A percentile compares a stretch with the other conserved stretches of the same genome.
Evolutionary conservation across 768 basidiomycete genomes (phyloP).

Genomic region (Suillus spraguei): DNA sequence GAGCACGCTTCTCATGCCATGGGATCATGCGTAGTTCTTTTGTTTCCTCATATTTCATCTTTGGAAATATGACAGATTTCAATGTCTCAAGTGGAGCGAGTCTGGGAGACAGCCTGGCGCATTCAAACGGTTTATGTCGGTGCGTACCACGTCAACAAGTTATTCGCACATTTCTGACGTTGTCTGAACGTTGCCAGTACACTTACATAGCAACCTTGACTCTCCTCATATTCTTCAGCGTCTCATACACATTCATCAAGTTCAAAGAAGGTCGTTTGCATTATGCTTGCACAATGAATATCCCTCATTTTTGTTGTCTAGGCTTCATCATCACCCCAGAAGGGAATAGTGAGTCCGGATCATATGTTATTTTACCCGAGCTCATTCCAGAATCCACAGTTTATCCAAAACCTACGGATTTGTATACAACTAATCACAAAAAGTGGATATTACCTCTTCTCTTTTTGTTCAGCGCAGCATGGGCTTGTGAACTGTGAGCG

Average conservation of each 20-base stretch:
- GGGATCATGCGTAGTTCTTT: conserved; percentile 52
- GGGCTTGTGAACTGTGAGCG: conserved; percentile 77
- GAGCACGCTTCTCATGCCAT: conserved; percentile 10
- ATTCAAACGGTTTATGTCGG: conserved; percentile 91
- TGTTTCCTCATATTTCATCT: conserved; percentile 70
- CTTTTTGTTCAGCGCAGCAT: conserved; percentile 70
- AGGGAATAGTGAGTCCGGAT: conserved; percentile 18
- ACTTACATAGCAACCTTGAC: conserved; percentile 77
- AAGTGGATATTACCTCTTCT: conserved; percentile 69
- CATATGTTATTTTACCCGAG: not conserved
- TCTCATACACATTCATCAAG: conserved; percentile 65
- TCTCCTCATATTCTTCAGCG: conserved; percentile 63
- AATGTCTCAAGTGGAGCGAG: conserved; percentile 69
- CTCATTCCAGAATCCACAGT: conserved; percentile 48
- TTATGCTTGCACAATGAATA: not conserved
- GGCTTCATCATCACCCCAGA: conserved; percentile 17
- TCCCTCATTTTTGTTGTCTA: not conserved
- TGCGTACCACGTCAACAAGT: conserved; percentile 37
- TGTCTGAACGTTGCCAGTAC: conserved; percentile 49
- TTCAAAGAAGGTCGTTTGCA: conserved; percentile 62
- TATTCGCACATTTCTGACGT: conserved; percentile 15
- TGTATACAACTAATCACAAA: conserved; percentile 49
- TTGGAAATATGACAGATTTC: conserved; percentile 80
- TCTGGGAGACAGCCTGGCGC: conserved; percentile 79
- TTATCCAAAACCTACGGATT: conserved; percentile 54